phyloP scores from a whole-genome alignment of 805 yeast species.

The Lipomyces oligophaga region DNA sequence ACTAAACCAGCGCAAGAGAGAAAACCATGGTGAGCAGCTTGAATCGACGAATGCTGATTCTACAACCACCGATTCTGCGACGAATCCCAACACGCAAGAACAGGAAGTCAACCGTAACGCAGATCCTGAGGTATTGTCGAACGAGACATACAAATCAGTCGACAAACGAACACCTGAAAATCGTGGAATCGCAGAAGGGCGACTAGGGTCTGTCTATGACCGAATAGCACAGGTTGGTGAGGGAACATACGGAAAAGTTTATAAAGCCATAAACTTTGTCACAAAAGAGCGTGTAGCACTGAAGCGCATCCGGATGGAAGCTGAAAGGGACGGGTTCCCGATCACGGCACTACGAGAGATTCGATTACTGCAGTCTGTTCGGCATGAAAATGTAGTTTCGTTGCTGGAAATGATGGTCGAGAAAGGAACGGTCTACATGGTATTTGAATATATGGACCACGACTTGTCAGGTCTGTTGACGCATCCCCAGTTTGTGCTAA shows the following conservation, averaged over 20 bases:
- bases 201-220: conserved; percentile 46
- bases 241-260: conserved; percentile 96
- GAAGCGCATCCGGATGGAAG: conserved; percentile 76
- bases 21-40: no score
- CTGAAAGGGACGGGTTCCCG: conserved; percentile 92
- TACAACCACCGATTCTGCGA: no score
- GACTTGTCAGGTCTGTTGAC: conserved; percentile 84
- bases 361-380: conserved; percentile 72
- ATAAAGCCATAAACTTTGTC: conserved; percentile 69
- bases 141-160: no score
- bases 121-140: no score
- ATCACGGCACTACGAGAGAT: conserved; percentile 93
- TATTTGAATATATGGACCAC: conserved; percentile 89
- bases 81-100: no score
- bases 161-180: no score
- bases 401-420: conserved; percentile 88
- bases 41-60: no score
- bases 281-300: conserved; percentile 79
- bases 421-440: conserved; percentile 69
- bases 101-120: no score
- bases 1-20: no score
- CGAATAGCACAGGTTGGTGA: conserved; percentile 92
- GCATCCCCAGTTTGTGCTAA: conserved; percentile 62
- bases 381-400: conserved; percentile 78
- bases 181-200: no score